These are phyloP conservation scores for Rubia tinctorum DNA, from an alignment of 305 asterid species.

Conservation along the genomic window DNA sequence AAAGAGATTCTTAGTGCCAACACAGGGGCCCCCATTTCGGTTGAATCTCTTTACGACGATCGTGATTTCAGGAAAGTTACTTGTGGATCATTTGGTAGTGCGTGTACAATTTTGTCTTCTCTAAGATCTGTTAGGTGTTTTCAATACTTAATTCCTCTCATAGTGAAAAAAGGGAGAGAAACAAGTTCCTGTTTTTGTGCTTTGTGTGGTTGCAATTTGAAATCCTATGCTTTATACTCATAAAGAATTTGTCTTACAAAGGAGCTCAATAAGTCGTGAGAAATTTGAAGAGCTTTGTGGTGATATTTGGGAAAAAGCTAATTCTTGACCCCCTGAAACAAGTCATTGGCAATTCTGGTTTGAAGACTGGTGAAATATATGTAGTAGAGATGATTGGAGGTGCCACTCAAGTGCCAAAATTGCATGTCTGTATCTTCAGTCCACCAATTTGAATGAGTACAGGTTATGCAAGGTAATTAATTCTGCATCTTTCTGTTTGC, in stretches of 20 bases:
- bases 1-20: slow-evolving; percentile 98
- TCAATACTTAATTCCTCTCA: background rate
- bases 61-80: no score
- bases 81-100: background rate
- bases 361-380: slow-evolving; percentile 70
- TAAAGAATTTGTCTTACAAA: slow-evolving; percentile 22
- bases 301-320: slow-evolving; percentile 93
- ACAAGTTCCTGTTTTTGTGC: background rate
- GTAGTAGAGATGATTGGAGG: slow-evolving; percentile 99
- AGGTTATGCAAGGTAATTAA: no score
- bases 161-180: background rate
- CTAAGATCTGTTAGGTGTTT: background rate
- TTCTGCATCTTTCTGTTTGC: no score
- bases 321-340: slow-evolving; percentile 79
- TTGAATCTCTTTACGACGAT: no score
- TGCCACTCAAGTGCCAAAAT: slow-evolving; percentile 96
- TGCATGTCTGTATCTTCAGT: slow-evolving; percentile 61
- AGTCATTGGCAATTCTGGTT: slow-evolving; percentile 70
- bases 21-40: slow-evolving; percentile 55
- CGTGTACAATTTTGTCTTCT: background rate
- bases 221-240: background rate
- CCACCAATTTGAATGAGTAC: slow-evolving; percentile 5
- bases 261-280: slow-evolving; percentile 97
- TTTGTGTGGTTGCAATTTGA: background rate
- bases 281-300: slow-evolving; percentile 94